Percentiles rank a stretch among this genome's conserved stretches.
Conservation (phyloP, 768 basidiomycete genomes). For the Kwoniella sp. region DNA sequence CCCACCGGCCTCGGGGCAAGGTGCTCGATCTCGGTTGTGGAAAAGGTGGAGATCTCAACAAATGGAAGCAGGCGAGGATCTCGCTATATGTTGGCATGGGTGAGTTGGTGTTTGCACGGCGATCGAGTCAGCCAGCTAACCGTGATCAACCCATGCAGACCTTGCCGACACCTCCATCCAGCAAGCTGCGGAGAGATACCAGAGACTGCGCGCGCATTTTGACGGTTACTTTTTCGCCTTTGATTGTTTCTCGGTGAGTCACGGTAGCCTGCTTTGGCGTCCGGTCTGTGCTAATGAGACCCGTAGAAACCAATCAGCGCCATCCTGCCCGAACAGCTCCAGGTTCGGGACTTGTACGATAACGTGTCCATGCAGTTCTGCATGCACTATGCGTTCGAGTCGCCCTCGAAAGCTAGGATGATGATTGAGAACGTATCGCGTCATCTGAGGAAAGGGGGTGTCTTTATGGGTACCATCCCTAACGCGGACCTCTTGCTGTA, state of each 20-base stretch:
- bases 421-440: constrained; percentile 88
- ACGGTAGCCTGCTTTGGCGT: background rate
- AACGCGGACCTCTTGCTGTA: constrained; percentile 80
- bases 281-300: background rate
- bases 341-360: constrained; percentile 68
- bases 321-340: constrained; percentile 61
- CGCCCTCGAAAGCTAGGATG: constrained; percentile 72
- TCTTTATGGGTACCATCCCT: constrained; percentile 96
- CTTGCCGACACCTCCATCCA: constrained; percentile 82
- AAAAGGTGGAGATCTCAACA: constrained; percentile 95
- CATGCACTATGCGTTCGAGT: constrained; percentile 99
- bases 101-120: too few relatives aligned
- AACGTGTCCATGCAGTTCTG: constrained; percentile 99
- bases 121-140: too few relatives aligned
- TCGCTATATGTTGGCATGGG: constrained; percentile 76
- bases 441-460: constrained; percentile 74
- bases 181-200: constrained; percentile 75
- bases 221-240: constrained; percentile 75
- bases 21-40: constrained; percentile 97
- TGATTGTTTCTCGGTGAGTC: constrained; percentile 71
- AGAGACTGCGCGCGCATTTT: constrained; percentile 58
- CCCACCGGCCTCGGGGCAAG: constrained; percentile 68
- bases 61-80: constrained; percentile 86
- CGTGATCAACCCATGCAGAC: too few relatives aligned
- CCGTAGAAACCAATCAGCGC: constrained; percentile 60